A percentile compares a stretch with the other conserved stretches of the same genome.
Conservation (phyloP, 441 rosid genomes). For the Bocquillonia castaneifolia region DNA sequence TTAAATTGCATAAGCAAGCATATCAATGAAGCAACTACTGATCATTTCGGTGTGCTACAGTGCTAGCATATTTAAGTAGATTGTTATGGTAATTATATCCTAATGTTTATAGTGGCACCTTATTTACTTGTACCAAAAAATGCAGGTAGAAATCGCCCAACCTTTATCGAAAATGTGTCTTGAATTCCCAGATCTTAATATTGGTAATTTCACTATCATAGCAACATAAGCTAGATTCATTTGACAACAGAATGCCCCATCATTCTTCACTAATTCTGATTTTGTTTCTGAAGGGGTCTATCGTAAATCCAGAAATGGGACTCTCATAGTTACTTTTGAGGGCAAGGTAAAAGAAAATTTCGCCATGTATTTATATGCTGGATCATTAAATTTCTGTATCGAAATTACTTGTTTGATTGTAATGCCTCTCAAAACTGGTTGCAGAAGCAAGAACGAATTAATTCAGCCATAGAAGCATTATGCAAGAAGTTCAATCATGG, state of each 20-base stretch:
- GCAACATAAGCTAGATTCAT: neutral
- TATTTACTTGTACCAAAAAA: conserved; percentile 3
- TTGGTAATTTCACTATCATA: conserved; percentile 44
- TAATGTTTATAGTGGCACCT: conserved; percentile 4
- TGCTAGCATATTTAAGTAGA: neutral
- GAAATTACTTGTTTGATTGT: neutral
- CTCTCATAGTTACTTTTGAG: conserved; percentile 52
- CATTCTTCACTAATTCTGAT: conserved; percentile 15
- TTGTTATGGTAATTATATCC: neutral
- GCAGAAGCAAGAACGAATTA: conserved; percentile 55
- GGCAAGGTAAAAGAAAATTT: conserved; percentile 61
- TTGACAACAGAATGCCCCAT: neutral
- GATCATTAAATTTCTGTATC: neutral
- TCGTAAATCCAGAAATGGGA: conserved; percentile 72
- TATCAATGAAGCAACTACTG: neutral
- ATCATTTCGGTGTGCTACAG: neutral
- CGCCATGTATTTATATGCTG: neutral
- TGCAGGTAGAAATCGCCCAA: conserved; percentile 81
- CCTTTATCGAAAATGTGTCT: conserved; percentile 76
- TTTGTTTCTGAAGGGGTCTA: conserved; percentile 49
- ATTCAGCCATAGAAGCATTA: conserved; percentile 51
- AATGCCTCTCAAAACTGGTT: conserved; percentile 7
- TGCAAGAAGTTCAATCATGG: conserved; percentile 49
- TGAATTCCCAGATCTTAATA: conserved; percentile 75
- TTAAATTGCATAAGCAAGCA: conserved; percentile 4